phyloP scores from a whole-genome alignment of 208 protist genomes.

The Crithidia acanthocephali region DNA sequence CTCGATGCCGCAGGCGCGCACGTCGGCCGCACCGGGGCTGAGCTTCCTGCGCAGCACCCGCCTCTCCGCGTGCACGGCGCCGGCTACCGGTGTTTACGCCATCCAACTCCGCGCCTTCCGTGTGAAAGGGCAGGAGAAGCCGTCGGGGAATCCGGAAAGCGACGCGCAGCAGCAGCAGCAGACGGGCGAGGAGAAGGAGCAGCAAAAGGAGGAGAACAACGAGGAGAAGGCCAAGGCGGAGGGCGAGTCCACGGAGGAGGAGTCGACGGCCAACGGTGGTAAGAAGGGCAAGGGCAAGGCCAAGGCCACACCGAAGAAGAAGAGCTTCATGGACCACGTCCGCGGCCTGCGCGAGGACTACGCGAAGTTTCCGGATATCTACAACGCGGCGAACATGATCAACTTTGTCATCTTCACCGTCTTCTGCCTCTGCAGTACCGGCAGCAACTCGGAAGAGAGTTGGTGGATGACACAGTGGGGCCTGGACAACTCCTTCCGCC shows the following conservation, averaged over 20 bases:
- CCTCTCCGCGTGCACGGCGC: neutral
- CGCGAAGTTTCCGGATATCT: constrained; percentile 85
- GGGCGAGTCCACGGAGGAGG: constrained; percentile 17
- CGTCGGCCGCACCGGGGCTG: neutral
- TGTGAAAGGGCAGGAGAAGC: constrained; percentile 15
- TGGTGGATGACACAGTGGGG: constrained; percentile 88
- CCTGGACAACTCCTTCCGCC: constrained; percentile 71
- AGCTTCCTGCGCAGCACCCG: constrained; percentile 11
- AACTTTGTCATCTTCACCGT: constrained; percentile 91
- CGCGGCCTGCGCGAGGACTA: constrained; percentile 74
- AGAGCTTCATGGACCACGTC: constrained; percentile 63
- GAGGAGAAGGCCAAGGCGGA: constrained; percentile 28
- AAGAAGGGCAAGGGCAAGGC: constrained; percentile 32
- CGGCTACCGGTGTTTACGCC: neutral
- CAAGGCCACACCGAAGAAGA: constrained; percentile 24
- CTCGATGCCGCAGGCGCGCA: too few species aligned
- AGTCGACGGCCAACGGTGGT: constrained; percentile 17
- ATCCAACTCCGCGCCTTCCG: constrained; percentile 26
- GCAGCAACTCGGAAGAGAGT: constrained; percentile 78
- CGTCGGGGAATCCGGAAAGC: neutral
- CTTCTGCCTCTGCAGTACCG: constrained; percentile 91
- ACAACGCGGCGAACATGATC: constrained; percentile 90
- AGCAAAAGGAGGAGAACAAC: constrained; percentile 9
- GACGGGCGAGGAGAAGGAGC: constrained; percentile 5
- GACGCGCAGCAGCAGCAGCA: constrained; percentile 18